A percentile compares a stretch with the other conserved stretches of the same genome.
These are phyloP conservation scores for Cudoniella acicularis DNA, from an alignment of 495 filamentous ascomycete genomes.

Conservation along the genomic window DNA sequence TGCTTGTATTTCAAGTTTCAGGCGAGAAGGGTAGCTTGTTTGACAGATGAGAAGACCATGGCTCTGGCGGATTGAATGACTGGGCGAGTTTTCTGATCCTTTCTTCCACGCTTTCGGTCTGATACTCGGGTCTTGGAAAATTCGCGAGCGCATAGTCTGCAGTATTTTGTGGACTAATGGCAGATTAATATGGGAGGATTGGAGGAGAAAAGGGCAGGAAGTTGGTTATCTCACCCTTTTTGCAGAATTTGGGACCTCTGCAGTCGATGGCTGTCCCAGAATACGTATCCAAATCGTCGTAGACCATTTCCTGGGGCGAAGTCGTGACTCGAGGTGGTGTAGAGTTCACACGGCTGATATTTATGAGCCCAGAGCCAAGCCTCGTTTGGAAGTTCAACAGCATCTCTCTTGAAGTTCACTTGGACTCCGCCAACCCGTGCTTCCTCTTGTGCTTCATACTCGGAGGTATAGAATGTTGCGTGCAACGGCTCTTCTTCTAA, in stretches of 20 bases:
- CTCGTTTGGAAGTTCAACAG: background rate
- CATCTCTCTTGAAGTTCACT: background rate
- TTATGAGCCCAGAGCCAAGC: conserved; percentile 3
- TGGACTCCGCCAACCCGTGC: background rate
- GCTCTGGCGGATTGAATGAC: too few relatives aligned
- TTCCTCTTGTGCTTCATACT: background rate
- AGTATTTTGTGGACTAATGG: background rate
- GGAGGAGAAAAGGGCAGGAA: background rate
- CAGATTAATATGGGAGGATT: background rate
- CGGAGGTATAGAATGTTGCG: background rate
- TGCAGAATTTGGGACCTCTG: background rate
- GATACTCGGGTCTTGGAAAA: background rate
- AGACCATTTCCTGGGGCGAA: background rate
- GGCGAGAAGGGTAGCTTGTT: too few relatives aligned
- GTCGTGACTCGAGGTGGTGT: background rate
- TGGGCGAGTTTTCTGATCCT: background rate
- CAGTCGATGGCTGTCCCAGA: background rate
- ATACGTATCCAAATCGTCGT: background rate
- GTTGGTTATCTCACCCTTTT: background rate
- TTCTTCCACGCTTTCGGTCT: background rate
- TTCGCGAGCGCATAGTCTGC: background rate
- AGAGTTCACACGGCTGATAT: background rate
- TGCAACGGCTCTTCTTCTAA: background rate
- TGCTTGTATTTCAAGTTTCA: too few relatives aligned
- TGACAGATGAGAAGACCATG: too few relatives aligned